Percentiles rank a stretch among this genome's conserved stretches.
Conservation (phyloP, 768 basidiomycete species). For the Dacryopinax spathularia region DNA sequence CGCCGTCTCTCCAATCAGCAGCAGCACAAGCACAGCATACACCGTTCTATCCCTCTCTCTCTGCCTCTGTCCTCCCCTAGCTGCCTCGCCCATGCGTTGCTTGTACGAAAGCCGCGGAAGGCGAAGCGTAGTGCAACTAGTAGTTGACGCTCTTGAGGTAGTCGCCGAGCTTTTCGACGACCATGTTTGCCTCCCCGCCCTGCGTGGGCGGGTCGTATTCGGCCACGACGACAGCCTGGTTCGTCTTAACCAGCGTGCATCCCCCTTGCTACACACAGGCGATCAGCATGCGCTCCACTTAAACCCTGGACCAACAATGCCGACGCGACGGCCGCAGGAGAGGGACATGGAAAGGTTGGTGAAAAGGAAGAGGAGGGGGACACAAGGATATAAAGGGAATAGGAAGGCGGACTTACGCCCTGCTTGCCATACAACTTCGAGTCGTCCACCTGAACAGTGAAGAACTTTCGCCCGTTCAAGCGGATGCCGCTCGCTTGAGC, state of each 20-base stretch:
- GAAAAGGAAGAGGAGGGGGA: background rate
- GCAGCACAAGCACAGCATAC: background rate
- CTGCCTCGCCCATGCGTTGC: too few species aligned
- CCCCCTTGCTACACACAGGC: slow-evolving; percentile 51
- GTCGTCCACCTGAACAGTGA: slow-evolving; percentile 37
- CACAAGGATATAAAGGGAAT: background rate
- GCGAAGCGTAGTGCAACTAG: background rate
- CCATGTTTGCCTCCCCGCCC: slow-evolving; percentile 46
- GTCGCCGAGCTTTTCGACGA: slow-evolving; percentile 60
- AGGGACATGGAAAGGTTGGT: background rate
- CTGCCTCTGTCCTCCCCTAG: background rate
- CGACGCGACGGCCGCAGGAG: too few species aligned
- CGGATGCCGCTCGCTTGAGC: slow-evolving; percentile 47
- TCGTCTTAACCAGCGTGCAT: slow-evolving; percentile 56
- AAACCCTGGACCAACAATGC: too few species aligned
- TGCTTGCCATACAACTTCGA: slow-evolving; percentile 67
- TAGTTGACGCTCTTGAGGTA: slow-evolving; percentile 41
- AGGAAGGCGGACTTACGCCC: slow-evolving; percentile 34
- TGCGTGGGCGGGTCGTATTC: slow-evolving; percentile 55
- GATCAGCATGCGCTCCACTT: background rate
- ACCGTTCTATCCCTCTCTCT: background rate
- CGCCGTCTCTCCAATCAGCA: background rate
- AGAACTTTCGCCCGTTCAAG: slow-evolving; percentile 59
- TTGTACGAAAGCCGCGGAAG: background rate
- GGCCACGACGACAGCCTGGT: slow-evolving; percentile 68